phyloP scores from a whole-genome alignment of 2,329 filamentous ascomycete species.

The Cladophialophora psammophila region DNA sequence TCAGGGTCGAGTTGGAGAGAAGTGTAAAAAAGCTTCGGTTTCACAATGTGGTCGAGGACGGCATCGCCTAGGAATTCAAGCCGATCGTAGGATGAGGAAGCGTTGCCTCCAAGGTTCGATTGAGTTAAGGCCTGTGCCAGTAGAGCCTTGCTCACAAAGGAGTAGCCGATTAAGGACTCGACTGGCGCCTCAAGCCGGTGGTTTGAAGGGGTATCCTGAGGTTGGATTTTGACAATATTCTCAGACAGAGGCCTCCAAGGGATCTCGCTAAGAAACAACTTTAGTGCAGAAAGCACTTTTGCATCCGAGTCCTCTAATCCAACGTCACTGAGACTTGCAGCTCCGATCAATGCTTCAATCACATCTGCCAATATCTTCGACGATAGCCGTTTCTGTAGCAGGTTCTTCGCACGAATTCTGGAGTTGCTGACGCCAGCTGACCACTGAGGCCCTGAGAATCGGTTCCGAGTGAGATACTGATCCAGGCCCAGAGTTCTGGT shows the following conservation, averaged over 20 bases:
- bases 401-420: neutral
- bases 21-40: conserved; percentile 59
- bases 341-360: conserved; percentile 83
- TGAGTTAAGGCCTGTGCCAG: conserved; percentile 85
- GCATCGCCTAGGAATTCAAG: conserved; percentile 90
- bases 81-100: conserved; percentile 64
- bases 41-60: conserved; percentile 79
- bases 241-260: conserved; percentile 62
- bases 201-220: conserved; percentile 3
- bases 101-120: conserved; percentile 22
- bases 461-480: conserved; percentile 72
- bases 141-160: conserved; percentile 71
- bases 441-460: conserved; percentile 78
- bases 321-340: conserved; percentile 70
- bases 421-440: conserved; percentile 55
- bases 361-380: conserved; percentile 88
- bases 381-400: conserved; percentile 58
- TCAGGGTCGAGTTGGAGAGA: conserved; percentile 55
- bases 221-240: conserved; percentile 23
- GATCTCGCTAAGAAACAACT: conserved; percentile 69
- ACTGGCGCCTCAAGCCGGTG: conserved; percentile 47
- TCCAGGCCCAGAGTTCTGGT: conserved; percentile 71
- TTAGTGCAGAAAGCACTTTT: conserved; percentile 57
- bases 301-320: conserved; percentile 59
- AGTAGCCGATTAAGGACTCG: conserved; percentile 73